Percentiles rank a stretch among this genome's conserved stretches.
Conservation (phyloP, 2,329 filamentous ascomycete genomes). For the Coniochaeta sp. region DNA sequence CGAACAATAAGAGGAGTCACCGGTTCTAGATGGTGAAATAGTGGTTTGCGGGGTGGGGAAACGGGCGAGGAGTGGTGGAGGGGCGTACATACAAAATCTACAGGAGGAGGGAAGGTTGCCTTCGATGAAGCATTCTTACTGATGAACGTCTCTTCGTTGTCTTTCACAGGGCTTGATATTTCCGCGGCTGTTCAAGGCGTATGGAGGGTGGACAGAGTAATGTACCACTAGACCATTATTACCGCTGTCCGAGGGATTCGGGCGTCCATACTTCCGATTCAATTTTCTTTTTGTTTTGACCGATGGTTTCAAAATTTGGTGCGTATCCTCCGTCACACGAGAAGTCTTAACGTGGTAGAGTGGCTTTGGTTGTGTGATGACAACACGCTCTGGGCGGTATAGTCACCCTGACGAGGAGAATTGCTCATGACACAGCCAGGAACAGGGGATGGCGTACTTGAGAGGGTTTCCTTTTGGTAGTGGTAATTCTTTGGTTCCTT, state of each 20-base stretch:
- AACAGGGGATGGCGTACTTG: too few relatives aligned
- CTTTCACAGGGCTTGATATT: not conserved
- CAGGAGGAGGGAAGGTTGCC: not conserved
- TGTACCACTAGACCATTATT: not conserved
- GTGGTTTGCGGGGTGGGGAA: not conserved
- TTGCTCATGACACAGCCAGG: too few relatives aligned
- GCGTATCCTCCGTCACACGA: too few relatives aligned
- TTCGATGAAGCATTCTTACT: not conserved
- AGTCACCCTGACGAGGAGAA: too few relatives aligned
- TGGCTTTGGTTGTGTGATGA: too few relatives aligned
- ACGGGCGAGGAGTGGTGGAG: not conserved
- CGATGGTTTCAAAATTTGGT: too few relatives aligned
- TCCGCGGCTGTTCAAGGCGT: not conserved
- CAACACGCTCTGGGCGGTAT: too few relatives aligned
- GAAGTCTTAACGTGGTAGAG: too few relatives aligned
- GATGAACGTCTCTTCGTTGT: conserved; percentile 1
- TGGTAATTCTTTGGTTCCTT: too few relatives aligned
- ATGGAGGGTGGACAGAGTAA: not conserved
- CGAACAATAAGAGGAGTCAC: conserved; percentile 53
- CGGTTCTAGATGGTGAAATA: conserved; percentile 37
- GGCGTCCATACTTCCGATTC: conserved; percentile 4
- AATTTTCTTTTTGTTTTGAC: too few relatives aligned
- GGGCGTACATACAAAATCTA: conserved; percentile 4
- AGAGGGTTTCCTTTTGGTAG: too few relatives aligned
- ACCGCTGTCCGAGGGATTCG: not conserved